A percentile compares a stretch with the other conserved stretches of the same genome.
These are phyloP conservation scores for Margaritispora aquatica DNA, from an alignment of 495 filamentous ascomycete genomes.

Conservation along the genomic window DNA sequence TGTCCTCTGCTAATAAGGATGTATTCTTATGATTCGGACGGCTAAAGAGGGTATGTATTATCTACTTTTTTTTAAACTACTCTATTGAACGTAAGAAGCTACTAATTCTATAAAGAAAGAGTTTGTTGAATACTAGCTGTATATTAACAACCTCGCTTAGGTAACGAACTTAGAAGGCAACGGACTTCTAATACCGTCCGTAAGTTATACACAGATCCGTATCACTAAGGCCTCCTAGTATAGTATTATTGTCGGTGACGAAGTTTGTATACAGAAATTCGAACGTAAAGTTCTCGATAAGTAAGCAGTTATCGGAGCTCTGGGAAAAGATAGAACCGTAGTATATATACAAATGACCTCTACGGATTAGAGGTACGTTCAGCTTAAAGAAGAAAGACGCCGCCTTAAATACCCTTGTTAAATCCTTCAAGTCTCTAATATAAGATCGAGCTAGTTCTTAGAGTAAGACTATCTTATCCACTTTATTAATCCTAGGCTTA, in stretches of 20 bases:
- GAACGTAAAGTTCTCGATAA: constrained; percentile 8
- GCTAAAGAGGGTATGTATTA: not conserved
- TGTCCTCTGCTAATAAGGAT: not conserved
- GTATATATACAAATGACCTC: constrained; percentile 5
- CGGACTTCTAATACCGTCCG: constrained; percentile 15
- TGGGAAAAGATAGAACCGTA: constrained; percentile 16
- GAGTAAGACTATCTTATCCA: constrained; percentile 16
- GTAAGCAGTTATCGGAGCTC: constrained; percentile 10
- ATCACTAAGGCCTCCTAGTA: constrained; percentile 12
- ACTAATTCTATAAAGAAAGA: constrained; percentile 15
- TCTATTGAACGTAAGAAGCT: constrained; percentile 9
- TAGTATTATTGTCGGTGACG: constrained; percentile 1
- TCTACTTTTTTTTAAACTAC: constrained; percentile 4
- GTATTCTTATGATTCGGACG: not conserved
- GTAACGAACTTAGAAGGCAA: constrained; percentile 13
- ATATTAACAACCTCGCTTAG: constrained; percentile 10
- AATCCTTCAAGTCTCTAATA: constrained; percentile 12
- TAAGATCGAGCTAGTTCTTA: constrained; percentile 7
- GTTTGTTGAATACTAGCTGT: constrained; percentile 13
- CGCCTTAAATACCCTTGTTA: constrained; percentile 16
- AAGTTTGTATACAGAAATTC: constrained; percentile 12
- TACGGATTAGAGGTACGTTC: constrained; percentile 1
- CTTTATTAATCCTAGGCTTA: constrained; percentile 13
- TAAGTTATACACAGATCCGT: constrained; percentile 12
- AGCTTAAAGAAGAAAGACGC: constrained; percentile 21